A percentile compares a stretch with the other conserved stretches of the same genome.
phyloP scores from a whole-genome alignment of 192 early-diverging fungal genomes.

The Polychytrium aggregatum region DNA sequence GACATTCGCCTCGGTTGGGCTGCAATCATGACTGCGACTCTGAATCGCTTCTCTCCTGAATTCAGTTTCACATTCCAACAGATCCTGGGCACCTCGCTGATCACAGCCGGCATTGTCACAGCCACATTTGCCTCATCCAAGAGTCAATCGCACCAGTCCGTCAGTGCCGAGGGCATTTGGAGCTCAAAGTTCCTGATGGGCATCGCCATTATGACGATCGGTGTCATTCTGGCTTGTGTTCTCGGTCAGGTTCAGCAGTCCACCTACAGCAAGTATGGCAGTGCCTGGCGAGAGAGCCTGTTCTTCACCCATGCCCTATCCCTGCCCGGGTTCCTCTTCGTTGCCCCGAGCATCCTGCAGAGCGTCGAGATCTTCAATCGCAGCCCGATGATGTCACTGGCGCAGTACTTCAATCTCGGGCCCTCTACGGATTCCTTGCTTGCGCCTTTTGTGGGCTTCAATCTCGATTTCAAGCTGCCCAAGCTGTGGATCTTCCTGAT shows the following conservation, averaged over 20 bases:
- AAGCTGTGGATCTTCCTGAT: slow-evolving; percentile 59
- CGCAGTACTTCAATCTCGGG: too few relatives aligned
- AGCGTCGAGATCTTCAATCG: too few relatives aligned
- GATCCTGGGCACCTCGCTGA: slow-evolving; percentile 54
- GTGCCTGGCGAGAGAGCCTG: slow-evolving; percentile 77
- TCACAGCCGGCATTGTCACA: slow-evolving; percentile 63
- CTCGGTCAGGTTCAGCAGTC: slow-evolving; percentile 76
- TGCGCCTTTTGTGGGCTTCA: too few relatives aligned
- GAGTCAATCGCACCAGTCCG: too few relatives aligned
- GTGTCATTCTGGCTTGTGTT: slow-evolving; percentile 63
- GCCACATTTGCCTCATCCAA: slow-evolving; percentile 44
- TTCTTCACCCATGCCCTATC: slow-evolving; percentile 79
- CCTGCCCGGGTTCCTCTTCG: slow-evolving; percentile 68
- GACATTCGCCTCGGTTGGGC: too few relatives aligned
- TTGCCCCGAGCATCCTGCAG: too few relatives aligned
- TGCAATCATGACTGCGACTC: too few relatives aligned
- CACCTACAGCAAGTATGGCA: slow-evolving; percentile 65
- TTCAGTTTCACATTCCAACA: slow-evolving; percentile 36
- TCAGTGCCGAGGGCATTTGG: neutral
- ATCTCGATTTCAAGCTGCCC: slow-evolving; percentile 44
- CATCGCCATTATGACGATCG: slow-evolving; percentile 53
- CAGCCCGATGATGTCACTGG: too few relatives aligned
- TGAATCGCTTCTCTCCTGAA: too few relatives aligned
- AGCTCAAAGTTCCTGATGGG: slow-evolving; percentile 50
- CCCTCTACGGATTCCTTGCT: too few relatives aligned